Conservation (phyloP, 768 basidiomycete species). For the Amanita polypyramis region DNA sequence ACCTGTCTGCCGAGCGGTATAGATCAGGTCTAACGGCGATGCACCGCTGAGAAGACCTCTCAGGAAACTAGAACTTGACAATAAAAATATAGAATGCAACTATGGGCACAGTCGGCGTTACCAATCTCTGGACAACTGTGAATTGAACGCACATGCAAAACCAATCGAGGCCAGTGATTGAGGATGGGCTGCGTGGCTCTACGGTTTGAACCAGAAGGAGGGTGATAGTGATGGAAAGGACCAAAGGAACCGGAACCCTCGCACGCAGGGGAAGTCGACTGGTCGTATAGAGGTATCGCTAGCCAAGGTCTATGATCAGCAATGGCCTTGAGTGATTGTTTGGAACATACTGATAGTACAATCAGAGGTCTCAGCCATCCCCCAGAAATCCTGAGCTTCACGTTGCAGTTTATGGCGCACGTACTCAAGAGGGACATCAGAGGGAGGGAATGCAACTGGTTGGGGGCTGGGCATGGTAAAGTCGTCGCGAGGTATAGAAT, state of each 20-base stretch:
- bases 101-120: slow-evolving; percentile 16
- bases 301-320: background rate
- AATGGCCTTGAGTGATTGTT: background rate
- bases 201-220: slow-evolving; percentile 29
- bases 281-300: slow-evolving; percentile 14
- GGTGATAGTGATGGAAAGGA: slow-evolving; percentile 20
- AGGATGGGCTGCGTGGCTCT: slow-evolving; percentile 42
- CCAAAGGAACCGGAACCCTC: slow-evolving; percentile 19
- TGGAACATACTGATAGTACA: slow-evolving; percentile 58
- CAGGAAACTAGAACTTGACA: slow-evolving; percentile 71
- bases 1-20: slow-evolving; percentile 21
- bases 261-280: slow-evolving; percentile 38
- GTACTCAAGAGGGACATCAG: slow-evolving; percentile 61
- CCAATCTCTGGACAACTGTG: background rate
- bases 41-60: slow-evolving; percentile 62
- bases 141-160: slow-evolving; percentile 41
- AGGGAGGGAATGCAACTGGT: slow-evolving; percentile 54
- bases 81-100: slow-evolving; percentile 76
- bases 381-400: slow-evolving; percentile 63
- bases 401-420: slow-evolving; percentile 59
- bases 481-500: slow-evolving; percentile 17
- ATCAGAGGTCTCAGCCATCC: slow-evolving; percentile 65
- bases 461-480: slow-evolving; percentile 13
- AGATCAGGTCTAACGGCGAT: slow-evolving; percentile 48
- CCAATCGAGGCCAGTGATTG: slow-evolving; percentile 43